phyloP scores from a whole-genome alignment of 2,329 filamentous ascomycete genomes.

The Aspergillus ustus region DNA sequence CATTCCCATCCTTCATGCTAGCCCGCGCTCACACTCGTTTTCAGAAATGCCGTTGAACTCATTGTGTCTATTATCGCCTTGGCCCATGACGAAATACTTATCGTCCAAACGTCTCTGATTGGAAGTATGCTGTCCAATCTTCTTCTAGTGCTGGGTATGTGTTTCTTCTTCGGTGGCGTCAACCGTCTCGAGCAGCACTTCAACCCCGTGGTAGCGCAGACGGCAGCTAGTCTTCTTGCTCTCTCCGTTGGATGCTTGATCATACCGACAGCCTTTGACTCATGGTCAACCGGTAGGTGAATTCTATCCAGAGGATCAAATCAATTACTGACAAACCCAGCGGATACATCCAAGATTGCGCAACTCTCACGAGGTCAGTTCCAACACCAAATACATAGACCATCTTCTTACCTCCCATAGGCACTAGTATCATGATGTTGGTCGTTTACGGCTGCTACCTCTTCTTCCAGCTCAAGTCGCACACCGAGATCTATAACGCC shows the following conservation, averaged over 20 bases:
- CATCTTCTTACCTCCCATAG: slow-evolving; percentile 19
- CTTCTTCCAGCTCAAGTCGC: slow-evolving; percentile 88
- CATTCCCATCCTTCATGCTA: not conserved
- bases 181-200: slow-evolving; percentile 83
- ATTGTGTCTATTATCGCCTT: slow-evolving; percentile 89
- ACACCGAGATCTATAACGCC: slow-evolving; percentile 77
- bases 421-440: slow-evolving; percentile 76
- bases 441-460: slow-evolving; percentile 84
- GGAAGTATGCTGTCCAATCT: slow-evolving; percentile 91
- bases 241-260: slow-evolving; percentile 81
- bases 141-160: slow-evolving; percentile 86
- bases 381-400: not conserved
- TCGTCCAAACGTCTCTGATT: slow-evolving; percentile 91
- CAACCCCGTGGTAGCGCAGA: slow-evolving; percentile 90
- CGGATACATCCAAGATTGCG: slow-evolving; percentile 33
- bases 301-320: not conserved
- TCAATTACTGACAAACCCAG: slow-evolving; percentile 22
- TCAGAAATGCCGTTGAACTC: slow-evolving; percentile 80
- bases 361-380: slow-evolving; percentile 39
- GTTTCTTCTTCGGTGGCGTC: slow-evolving; percentile 85
- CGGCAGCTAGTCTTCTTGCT: slow-evolving; percentile 78
- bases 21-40: slow-evolving; percentile 19
- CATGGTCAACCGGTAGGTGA: slow-evolving; percentile 51
- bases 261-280: slow-evolving; percentile 84
- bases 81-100: slow-evolving; percentile 72